Evolutionary conservation across 768 basidiomycete species (phyloP).

Genomic region (Boletus vinaceobasis): DNA sequence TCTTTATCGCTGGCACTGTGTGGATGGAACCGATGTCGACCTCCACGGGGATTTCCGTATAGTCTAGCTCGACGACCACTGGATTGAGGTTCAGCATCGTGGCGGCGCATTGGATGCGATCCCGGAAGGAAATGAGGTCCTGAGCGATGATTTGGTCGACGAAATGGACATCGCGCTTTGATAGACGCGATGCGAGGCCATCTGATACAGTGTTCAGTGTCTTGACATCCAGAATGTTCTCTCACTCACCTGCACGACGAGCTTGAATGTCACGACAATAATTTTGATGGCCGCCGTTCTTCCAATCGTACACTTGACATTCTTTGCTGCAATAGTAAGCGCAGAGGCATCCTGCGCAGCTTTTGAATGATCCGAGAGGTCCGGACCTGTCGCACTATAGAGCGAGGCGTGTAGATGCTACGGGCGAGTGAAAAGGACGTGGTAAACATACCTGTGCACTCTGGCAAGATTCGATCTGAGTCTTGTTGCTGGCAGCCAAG

Average conservation of each 20-base stretch:
- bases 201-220: conserved; percentile 11
- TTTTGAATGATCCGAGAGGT: conserved; percentile 25
- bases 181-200: conserved; percentile 19
- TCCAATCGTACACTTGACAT: conserved; percentile 31
- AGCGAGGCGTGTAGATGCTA: neutral
- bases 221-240: neutral
- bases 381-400: conserved; percentile 25
- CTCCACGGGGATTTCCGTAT: conserved; percentile 17
- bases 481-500: conserved; percentile 3
- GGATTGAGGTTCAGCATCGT: conserved; percentile 1
- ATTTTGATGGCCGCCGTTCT: conserved; percentile 23
- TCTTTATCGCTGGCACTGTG: conserved; percentile 5
- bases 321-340: conserved; percentile 31
- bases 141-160: conserved; percentile 23
- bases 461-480: conserved; percentile 24
- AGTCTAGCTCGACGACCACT: conserved; percentile 28
- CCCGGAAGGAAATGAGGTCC: conserved; percentile 13
- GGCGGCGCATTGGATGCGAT: conserved; percentile 15
- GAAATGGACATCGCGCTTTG: conserved; percentile 23
- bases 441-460: conserved; percentile 18
- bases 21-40: conserved; percentile 16
- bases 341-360: conserved; percentile 27
- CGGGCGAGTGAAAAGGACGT: neutral
- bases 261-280: conserved; percentile 28
- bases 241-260: conserved; percentile 21